Evolutionary conservation across 441 rosid species (phyloP).

Genomic region (Eruca vesicaria): DNA sequence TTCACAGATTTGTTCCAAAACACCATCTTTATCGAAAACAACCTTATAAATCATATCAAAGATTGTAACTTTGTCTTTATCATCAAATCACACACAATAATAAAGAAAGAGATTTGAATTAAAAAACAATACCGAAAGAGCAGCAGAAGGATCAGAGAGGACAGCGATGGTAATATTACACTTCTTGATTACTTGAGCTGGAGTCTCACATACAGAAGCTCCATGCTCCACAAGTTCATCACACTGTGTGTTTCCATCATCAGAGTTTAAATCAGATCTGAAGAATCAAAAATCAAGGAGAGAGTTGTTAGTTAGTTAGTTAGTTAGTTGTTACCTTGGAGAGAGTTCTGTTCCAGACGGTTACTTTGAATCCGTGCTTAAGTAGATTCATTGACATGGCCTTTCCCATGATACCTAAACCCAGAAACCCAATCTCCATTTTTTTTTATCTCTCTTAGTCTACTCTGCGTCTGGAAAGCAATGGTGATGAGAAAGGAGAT

Average conservation of each 20-base stretch:
- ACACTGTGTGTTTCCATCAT: conserved; percentile 51
- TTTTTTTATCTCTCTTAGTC: conserved; percentile 7
- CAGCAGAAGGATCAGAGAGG: conserved; percentile 89
- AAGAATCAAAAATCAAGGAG: background rate
- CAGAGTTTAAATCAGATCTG: conserved; percentile 10
- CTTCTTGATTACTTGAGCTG: conserved; percentile 82
- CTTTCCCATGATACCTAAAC: conserved; percentile 95
- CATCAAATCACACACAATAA: background rate
- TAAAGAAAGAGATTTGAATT: background rate
- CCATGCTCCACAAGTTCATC: conserved; percentile 81
- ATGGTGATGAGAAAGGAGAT: background rate
- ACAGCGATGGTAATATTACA: conserved; percentile 87
- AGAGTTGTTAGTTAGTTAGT: background rate
- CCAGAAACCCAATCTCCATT: conserved; percentile 94
- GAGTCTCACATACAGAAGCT: conserved; percentile 73
- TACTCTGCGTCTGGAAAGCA: background rate
- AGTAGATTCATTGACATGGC: conserved; percentile 88
- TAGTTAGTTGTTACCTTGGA: conserved; percentile 78
- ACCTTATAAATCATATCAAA: conserved; percentile 47
- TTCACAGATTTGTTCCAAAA: conserved; percentile 64
- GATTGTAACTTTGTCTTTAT: conserved; percentile 5
- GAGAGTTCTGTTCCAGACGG: conserved; percentile 91
- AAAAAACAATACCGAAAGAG: conserved; percentile 55
- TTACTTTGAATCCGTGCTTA: conserved; percentile 76
- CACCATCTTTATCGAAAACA: conserved; percentile 82